Conservation (phyloP, 768 basidiomycete genomes). For the Zangia roseola region DNA sequence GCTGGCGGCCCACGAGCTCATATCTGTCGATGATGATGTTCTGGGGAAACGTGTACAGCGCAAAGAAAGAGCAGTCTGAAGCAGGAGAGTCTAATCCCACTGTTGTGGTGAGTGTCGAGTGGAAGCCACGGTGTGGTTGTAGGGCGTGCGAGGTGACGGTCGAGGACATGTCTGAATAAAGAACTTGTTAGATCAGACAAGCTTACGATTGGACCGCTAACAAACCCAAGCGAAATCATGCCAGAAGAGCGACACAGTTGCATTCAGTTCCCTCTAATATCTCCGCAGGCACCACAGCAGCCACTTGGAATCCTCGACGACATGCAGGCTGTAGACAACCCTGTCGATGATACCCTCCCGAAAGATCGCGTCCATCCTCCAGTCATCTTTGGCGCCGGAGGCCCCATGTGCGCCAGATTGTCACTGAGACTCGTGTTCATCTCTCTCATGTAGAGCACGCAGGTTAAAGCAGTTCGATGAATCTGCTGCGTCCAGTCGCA, state of each 20-base stretch:
- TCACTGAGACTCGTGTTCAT: not conserved
- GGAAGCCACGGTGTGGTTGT: conserved; percentile 27
- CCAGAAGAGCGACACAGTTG: conserved; percentile 13
- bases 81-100: conserved; percentile 13
- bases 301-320: conserved; percentile 24
- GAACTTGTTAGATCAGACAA: no score
- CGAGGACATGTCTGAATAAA: conserved; percentile 15
- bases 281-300: conserved; percentile 6
- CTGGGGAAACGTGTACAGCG: conserved; percentile 37
- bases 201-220: no score
- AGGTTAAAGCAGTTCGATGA: conserved; percentile 83
- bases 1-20: conserved; percentile 37
- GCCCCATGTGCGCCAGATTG: conserved; percentile 56
- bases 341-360: conserved; percentile 12
- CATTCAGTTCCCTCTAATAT: conserved; percentile 10
- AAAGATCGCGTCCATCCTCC: conserved; percentile 40
- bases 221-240: conserved; percentile 1
- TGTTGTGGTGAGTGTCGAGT: conserved; percentile 28
- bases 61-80: conserved; percentile 29
- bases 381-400: conserved; percentile 67
- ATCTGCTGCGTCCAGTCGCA: conserved; percentile 66
- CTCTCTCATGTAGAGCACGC: not conserved
- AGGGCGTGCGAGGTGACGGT: conserved; percentile 19
- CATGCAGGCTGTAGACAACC: conserved; percentile 21
- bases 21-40: conserved; percentile 44